Base-by-base conservation (phyloP, 2,329 filamentous ascomycete species). In the Ophiostoma himal-ulmi region DNA sequence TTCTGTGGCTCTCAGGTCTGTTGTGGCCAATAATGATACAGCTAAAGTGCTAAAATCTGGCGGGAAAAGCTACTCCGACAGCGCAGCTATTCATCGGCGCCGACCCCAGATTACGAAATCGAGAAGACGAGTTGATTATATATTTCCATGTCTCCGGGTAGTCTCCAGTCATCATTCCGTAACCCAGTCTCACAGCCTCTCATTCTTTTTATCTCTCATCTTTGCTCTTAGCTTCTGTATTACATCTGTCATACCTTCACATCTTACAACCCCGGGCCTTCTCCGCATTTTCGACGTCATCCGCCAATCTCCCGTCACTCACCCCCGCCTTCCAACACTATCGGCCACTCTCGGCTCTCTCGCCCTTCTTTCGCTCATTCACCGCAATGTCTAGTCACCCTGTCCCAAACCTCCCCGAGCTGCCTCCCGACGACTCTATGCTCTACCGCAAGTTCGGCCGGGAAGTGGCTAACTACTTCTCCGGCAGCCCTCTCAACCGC, bases 401-500 rank as follows among this genome's bases (percentile, higher is more conserved):
- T 13, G 10, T 68, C 30, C 68, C 73, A 57, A 70, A 70, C 71
- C 78, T 80, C 44, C 84, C 85, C 70, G 79, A 82, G 74, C 79
- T 83, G 70, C 79, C 82, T 70, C 79, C 80, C 79, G 79, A 86
- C 79, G 81, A 84, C 78, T 87, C 85, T 14, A 92, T 93, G 88
- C 83, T 95, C 76, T 87, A 88, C 75, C 84, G 87, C 71, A 92
- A 89, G 77, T 94, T 93, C 80, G 92, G 92, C 79, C 89, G 86
- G 74, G 92, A 94, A 80, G 83, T 92, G 73, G 86, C 89, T 77
- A 95, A 94, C 80, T 95, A 95, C 85, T 95, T 94, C 80, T 88
- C 91, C 68, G 90, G 91, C 74, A 90, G 87, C 70, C 90, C 89
- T 7, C 80, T 94, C 71, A 94, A 95, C 81, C 88, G 92, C 65